Evolutionary conservation across 176 grass and related monocot species (phyloP).

Genomic region (Panicum miliaceum): DNA sequence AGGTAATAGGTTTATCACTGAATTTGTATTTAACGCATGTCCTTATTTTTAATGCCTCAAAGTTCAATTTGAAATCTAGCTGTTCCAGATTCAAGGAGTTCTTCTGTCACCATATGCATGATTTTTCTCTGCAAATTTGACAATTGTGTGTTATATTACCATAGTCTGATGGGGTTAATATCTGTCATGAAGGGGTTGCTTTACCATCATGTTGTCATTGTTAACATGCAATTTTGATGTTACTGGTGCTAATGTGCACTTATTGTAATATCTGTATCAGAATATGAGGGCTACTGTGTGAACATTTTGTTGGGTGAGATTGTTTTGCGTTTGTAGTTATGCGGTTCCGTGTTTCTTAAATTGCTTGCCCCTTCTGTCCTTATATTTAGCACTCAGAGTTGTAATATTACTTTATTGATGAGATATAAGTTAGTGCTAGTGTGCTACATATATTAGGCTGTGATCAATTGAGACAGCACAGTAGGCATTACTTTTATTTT

Average conservation of each 20-base stretch:
- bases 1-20: not conserved
- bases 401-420: not conserved
- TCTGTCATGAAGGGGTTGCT: not conserved
- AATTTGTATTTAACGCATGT: not conserved
- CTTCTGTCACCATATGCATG: not conserved
- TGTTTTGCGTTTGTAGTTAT: not conserved
- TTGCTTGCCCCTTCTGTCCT: not conserved
- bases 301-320: not conserved
- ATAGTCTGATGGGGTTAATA: not conserved
- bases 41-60: not conserved
- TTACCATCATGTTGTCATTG: no score
- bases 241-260: not conserved
- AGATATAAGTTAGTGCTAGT: not conserved
- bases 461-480: slow-evolving; percentile 3
- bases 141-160: not conserved
- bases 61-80: not conserved
- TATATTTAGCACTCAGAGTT: not conserved
- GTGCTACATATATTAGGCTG: not conserved
- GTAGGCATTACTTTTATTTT: not conserved
- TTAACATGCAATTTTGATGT: not conserved
- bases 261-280: not conserved
- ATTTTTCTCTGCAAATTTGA: not conserved
- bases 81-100: not conserved
- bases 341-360: not conserved
- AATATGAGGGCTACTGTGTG: not conserved